Conservation (phyloP, 2,329 filamentous ascomycete species). For the Tolypocladium pustulatum region DNA sequence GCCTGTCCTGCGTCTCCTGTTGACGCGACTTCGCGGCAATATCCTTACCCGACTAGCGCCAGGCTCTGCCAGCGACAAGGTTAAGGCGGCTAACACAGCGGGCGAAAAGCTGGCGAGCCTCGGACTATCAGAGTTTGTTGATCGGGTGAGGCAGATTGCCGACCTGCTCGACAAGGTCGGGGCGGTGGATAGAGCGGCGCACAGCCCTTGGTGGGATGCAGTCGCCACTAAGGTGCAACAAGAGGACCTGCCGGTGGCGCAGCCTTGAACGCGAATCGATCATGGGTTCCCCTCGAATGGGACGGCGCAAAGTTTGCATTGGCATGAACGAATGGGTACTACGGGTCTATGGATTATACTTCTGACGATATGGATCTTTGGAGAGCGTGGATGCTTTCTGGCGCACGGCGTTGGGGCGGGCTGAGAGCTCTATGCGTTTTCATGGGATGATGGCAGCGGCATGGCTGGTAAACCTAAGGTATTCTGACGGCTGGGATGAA, state of each 20-base stretch:
- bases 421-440: not conserved
- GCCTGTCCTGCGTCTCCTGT: slow-evolving; percentile 54
- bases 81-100: slow-evolving; percentile 57
- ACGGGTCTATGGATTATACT: not conserved
- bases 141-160: slow-evolving; percentile 57
- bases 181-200: slow-evolving; percentile 55
- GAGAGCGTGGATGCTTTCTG: not conserved
- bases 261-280: not conserved
- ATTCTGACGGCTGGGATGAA: not conserved
- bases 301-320: not conserved
- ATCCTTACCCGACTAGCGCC: slow-evolving; percentile 55
- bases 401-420: not conserved
- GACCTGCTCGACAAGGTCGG: slow-evolving; percentile 57
- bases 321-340: not conserved
- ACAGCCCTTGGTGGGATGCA: slow-evolving; percentile 60
- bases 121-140: slow-evolving; percentile 64
- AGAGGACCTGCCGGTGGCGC: slow-evolving; percentile 21
- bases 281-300: not conserved
- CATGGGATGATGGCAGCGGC: not conserved
- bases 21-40: slow-evolving; percentile 57
- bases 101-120: slow-evolving; percentile 59
- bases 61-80: slow-evolving; percentile 57
- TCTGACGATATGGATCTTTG: not conserved
- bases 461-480: not conserved
- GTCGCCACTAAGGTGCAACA: slow-evolving; percentile 46